Base-by-base conservation (phyloP, 768 basidiomycete genomes). In the Tylopilus sp. region DNA sequence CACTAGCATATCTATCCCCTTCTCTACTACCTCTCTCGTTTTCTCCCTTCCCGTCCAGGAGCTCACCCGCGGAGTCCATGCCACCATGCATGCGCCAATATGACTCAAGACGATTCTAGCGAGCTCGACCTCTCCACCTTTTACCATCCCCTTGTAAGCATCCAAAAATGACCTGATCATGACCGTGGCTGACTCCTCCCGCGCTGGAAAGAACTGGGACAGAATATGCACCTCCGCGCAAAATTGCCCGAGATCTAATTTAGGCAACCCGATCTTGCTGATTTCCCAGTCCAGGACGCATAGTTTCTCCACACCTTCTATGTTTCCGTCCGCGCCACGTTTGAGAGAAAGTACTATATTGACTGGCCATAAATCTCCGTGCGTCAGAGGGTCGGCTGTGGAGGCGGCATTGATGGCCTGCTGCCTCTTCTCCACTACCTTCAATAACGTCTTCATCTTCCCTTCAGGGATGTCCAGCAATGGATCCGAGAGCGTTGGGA, bases 341-440 rank as follows among this genome's bases (percentile, higher is more conserved):
- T 66, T 66, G 12, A 75, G 62, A 12, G 58, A 64, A n/a, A 86
- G 58, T 55, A 86, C 71, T 42, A 87, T 57, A 60, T 88, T 87
- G 1, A 85, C 86, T 2, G 86, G 79, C 85, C 86, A 88, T 58
- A 87, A 83, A 64, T 88, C 87, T 0, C 87, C 86, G 12, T 69
- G 69, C 22, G 68, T 71, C 53, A 70, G 43, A 12, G 69, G 60
- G 43, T 73, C 72, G 31, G 61, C 50, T 26, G 63, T 28, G 4
- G 56, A 59, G 12, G 65, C 63, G 24, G 63, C 63, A 25, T 53
- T 41, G 30, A 80, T 75, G 19, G 56, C 67, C 22, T 60, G 41
- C 11, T 61, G 55, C 50, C 65, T 69, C 41, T 57, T 65, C 34
- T 64, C 57, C 10, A 67, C 72, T 25, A 79, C 29, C 43, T 58